These are phyloP conservation scores for Paraglomus occultum DNA, from an alignment of 192 early-diverging fungal species.

Conservation along the genomic window DNA sequence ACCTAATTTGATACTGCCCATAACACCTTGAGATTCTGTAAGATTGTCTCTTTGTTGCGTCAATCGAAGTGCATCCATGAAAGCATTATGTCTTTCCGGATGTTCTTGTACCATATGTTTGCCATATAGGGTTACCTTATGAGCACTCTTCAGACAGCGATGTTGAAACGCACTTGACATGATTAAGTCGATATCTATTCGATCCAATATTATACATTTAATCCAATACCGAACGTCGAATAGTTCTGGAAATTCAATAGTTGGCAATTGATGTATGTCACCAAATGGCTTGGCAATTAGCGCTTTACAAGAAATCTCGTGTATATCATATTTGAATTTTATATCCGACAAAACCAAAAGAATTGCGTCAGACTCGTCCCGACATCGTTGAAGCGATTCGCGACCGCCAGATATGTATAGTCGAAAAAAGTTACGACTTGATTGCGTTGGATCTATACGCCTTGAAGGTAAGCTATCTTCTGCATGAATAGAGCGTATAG, in stretches of 20 bases:
- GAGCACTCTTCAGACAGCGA: conserved; percentile 35
- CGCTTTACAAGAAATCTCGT: conserved; percentile 26
- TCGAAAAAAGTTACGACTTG: conserved; percentile 2
- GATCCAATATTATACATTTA: conserved; percentile 32
- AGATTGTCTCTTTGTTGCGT: background rate
- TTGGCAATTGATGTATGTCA: conserved; percentile 38
- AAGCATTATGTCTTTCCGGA: conserved; percentile 28
- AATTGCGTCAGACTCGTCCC: conserved; percentile 13
- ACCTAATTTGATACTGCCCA: background rate
- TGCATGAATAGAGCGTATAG: no score
- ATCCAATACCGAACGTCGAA: conserved; percentile 38
- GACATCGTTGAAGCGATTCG: background rate
- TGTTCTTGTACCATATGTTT: conserved; percentile 22
- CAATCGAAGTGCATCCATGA: conserved; percentile 32
- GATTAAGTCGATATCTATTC: conserved; percentile 28
- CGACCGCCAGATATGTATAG: conserved; percentile 1
- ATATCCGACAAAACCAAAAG: conserved; percentile 10
- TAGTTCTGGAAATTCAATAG: conserved; percentile 40
- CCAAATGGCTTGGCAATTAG: conserved; percentile 46
- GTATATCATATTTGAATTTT: background rate
- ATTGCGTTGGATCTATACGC: background rate
- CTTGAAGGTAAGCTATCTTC: background rate
- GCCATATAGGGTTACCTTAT: conserved; percentile 29
- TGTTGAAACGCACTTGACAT: conserved; percentile 39
- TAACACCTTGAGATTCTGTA: background rate